These are phyloP conservation scores for Debaryomycetaceae sp. DNA, from an alignment of 1,139 yeast species.

Conservation along the genomic window DNA sequence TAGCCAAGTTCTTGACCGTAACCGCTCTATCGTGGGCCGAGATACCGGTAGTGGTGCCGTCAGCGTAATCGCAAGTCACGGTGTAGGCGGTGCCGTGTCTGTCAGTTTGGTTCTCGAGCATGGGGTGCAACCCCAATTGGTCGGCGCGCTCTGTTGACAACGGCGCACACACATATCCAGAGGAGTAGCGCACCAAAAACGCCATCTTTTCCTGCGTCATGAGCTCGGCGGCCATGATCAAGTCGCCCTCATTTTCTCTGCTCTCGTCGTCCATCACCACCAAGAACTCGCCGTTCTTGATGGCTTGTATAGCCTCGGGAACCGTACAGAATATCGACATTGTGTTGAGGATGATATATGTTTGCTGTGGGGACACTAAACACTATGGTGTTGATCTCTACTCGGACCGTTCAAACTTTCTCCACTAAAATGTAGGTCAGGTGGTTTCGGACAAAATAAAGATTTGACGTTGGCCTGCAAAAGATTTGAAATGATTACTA, in stretches of 20 bases:
- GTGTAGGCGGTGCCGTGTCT: conserved; percentile 98
- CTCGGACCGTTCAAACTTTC: too few species aligned
- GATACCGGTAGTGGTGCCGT: conserved; percentile 96
- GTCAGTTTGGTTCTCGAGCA: conserved; percentile 65
- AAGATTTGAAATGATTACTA: too few species aligned
- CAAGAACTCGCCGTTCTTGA: conserved; percentile 81
- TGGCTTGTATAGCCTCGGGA: conserved; percentile 74
- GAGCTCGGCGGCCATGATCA: conserved; percentile 84
- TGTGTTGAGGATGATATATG: neutral
- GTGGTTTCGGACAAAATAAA: too few species aligned
- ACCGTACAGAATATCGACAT: conserved; percentile 16
- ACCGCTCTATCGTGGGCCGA: conserved; percentile 91
- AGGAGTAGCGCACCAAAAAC: conserved; percentile 79
- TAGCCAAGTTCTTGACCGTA: conserved; percentile 72
- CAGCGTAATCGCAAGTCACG: conserved; percentile 76
- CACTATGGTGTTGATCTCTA: too few species aligned
- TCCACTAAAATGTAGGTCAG: too few species aligned
- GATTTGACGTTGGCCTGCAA: too few species aligned
- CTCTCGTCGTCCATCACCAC: conserved; percentile 94
- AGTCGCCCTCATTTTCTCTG: conserved; percentile 97
- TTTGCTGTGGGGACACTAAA: too few species aligned
- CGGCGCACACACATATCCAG: conserved; percentile 95
- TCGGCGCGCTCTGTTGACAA: conserved; percentile 76
- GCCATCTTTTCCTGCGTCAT: conserved; percentile 89
- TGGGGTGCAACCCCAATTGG: conserved; percentile 69